These are phyloP conservation scores for Babesia caballi DNA, from an alignment of 169 alveolate species.

Conservation along the genomic window DNA sequence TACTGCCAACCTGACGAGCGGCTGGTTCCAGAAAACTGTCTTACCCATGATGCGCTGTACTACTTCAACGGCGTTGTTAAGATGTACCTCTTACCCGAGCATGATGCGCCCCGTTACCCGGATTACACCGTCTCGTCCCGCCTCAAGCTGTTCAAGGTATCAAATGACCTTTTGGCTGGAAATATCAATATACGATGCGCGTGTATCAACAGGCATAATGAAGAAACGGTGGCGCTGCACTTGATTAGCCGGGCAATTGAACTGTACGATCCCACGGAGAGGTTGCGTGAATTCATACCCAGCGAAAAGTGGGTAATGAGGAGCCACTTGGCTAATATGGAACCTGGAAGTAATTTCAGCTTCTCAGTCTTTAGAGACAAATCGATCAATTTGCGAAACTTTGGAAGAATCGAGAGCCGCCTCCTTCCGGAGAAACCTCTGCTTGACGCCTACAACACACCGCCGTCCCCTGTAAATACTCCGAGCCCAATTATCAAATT, in stretches of 20 bases:
- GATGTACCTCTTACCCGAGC: neutral
- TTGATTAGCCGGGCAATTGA: neutral
- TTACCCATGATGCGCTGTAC: neutral
- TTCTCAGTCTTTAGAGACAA: neutral
- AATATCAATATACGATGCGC: slow-evolving; percentile 11
- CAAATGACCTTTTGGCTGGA: neutral
- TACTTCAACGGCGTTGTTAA: neutral
- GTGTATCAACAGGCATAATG: neutral
- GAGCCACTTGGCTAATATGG: neutral
- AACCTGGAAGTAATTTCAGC: neutral
- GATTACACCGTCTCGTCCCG: neutral
- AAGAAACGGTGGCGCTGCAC: neutral
- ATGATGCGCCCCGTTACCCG: neutral
- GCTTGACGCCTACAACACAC: too few species aligned
- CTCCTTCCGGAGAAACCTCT: neutral
- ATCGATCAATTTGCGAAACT: neutral
- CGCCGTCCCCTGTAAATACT: too few species aligned
- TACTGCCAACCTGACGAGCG: slow-evolving; percentile 53
- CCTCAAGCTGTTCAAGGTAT: slow-evolving; percentile 23
- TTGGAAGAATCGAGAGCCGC: neutral
- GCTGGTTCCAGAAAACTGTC: slow-evolving; percentile 23
- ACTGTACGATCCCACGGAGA: too few species aligned
- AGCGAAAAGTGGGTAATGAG: neutral
- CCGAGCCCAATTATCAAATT: too few species aligned
- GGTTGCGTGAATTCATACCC: neutral